Base-by-base conservation (phyloP, 2,329 filamentous ascomycete genomes). In the Trichoderma brevicompactum region DNA sequence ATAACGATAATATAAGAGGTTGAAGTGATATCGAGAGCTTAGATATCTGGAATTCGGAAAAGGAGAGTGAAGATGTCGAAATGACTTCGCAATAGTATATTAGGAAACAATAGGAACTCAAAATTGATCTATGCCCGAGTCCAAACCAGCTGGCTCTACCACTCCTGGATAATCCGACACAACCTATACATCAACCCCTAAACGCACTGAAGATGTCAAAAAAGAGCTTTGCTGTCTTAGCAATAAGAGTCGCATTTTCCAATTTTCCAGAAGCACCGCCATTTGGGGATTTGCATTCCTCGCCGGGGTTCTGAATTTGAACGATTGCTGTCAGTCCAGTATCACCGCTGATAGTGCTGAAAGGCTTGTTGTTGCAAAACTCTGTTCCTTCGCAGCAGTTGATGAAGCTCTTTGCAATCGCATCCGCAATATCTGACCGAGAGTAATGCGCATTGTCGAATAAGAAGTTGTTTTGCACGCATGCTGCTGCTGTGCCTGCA, bases 281-380 rank as follows among this genome's bases (percentile, higher is more conserved):
- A 54, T 34, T 54, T 9, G 50, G 50, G 2, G 28, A 15, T 23
- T 54, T 54, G 50, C 50, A 54, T 15, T 54, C 36, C 28, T 54
- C 50, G 2, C 28, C 50, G 23, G 50, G 28, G 5, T 54, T 34
- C 28, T 40, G 28, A n/a, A 54, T 40, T 17, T 34, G 28, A n/a
- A 40, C 50, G 17, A 54, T 54, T 12, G 50, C 50, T 17, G 23
- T 54, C 32, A 54, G 36, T 2, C 50, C 50, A 5, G 50, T 54
- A 19, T 54, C 50, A 9, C 50, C 50, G 7, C 36, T 28, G 4
- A 54, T 54, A 6, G 50, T 54, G 50, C 28, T 40, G 7, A 34
- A 54, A 12, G 50, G 50, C 50, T 54, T 54, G 32, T 34, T 40
- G 50, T 54, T 54, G 50, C 50, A 54, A 40, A 54, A 34, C 0